Conservation (phyloP, 2,329 filamentous ascomycete genomes). For the Clarireedia hainanense region DNA sequence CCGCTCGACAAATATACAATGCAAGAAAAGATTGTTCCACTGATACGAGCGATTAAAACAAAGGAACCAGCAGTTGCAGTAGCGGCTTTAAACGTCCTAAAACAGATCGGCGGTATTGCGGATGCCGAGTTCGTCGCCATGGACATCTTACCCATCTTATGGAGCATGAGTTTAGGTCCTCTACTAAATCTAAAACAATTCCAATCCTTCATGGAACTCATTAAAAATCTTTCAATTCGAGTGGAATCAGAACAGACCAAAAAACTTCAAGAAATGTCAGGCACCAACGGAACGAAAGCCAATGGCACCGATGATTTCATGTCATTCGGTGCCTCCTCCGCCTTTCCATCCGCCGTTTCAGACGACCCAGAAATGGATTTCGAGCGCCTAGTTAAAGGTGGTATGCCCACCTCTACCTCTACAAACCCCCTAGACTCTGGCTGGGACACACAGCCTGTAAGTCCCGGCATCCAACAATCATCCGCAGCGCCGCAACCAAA, state of each 20-base stretch:
- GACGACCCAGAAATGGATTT: slow-evolving; percentile 75
- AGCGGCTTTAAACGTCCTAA: slow-evolving; percentile 77
- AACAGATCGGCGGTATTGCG: slow-evolving; percentile 53
- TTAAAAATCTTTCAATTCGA: slow-evolving; percentile 68
- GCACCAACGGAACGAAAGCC: slow-evolving; percentile 42
- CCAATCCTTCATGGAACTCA: slow-evolving; percentile 79
- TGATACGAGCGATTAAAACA: slow-evolving; percentile 90
- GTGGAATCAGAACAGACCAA: slow-evolving; percentile 85
- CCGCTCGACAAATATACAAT: slow-evolving; percentile 97
- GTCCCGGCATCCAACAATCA: slow-evolving; percentile 30
- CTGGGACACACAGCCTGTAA: slow-evolving; percentile 41
- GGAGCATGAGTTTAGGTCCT: slow-evolving; percentile 86
- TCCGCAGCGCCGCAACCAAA: slow-evolving; percentile 32
- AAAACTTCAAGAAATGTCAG: slow-evolving; percentile 78
- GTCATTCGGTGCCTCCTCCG: slow-evolving; percentile 57
- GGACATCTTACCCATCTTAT: slow-evolving; percentile 82
- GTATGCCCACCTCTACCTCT: slow-evolving; percentile 30
- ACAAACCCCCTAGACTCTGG: slow-evolving; percentile 38
- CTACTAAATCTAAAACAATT: slow-evolving; percentile 84
- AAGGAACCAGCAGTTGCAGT: slow-evolving; percentile 98
- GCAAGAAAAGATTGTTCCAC: slow-evolving; percentile 90
- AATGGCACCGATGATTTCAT: slow-evolving; percentile 58
- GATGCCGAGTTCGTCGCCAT: slow-evolving; percentile 73
- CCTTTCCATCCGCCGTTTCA: slow-evolving; percentile 45
- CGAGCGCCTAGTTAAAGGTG: slow-evolving; percentile 80